Evolutionary conservation across 768 basidiomycete genomes (phyloP).

Genomic region (Amanita brunnescens): DNA sequence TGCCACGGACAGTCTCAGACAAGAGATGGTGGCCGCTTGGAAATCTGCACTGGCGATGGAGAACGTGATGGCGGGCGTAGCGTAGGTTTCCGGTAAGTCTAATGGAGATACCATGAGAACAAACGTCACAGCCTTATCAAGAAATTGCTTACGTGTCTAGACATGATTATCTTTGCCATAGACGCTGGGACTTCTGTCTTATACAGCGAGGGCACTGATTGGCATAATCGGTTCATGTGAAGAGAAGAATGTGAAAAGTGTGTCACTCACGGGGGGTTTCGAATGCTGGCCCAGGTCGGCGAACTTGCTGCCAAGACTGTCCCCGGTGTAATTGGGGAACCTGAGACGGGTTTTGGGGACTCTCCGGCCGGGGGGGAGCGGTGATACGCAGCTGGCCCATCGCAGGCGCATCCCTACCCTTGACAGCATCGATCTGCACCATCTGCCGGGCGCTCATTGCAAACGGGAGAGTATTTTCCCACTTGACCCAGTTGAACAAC

Average conservation of each 20-base stretch:
- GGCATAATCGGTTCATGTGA: not conserved
- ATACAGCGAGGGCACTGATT: conserved; percentile 24
- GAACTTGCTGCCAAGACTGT: conserved; percentile 14
- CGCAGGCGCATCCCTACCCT: not conserved
- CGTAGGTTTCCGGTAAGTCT: conserved; percentile 6
- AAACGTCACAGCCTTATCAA: not conserved
- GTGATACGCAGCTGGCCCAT: not conserved
- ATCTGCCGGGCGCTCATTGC: not conserved
- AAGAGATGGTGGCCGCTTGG: conserved; percentile 1
- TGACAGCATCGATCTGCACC: not conserved
- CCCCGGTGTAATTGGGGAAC: conserved; percentile 11
- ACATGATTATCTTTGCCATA: conserved; percentile 34
- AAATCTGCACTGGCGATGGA: conserved; percentile 6
- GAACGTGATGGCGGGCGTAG: conserved; percentile 1
- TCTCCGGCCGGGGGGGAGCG: conserved; percentile 11
- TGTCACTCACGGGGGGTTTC: conserved; percentile 23
- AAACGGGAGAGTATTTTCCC: conserved; percentile 6
- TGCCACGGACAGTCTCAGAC: not conserved
- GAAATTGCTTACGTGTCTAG: conserved; percentile 21
- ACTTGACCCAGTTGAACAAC: conserved; percentile 7
- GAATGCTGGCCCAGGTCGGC: conserved; percentile 22
- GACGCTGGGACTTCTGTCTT: conserved; percentile 24
- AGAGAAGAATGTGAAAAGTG: conserved; percentile 3
- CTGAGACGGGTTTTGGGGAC: conserved; percentile 9
- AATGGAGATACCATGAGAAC: not conserved